Conservation (phyloP, 257 asterid genomes). For the Solanum habrochaites region DNA sequence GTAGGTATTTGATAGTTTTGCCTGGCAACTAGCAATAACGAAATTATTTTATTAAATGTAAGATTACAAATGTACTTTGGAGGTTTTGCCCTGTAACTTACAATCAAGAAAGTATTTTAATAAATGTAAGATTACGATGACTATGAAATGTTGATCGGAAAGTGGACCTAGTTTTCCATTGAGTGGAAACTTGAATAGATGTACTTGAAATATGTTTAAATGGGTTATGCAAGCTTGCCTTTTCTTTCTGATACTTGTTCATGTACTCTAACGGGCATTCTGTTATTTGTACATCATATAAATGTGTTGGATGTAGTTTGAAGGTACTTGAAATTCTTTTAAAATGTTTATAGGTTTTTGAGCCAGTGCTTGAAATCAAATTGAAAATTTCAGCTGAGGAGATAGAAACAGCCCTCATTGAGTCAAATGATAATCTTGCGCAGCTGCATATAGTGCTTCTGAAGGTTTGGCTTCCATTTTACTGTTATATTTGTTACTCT, state of each 20-base stretch:
- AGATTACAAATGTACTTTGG: background rate
- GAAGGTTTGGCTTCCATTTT: slow-evolving; percentile 31
- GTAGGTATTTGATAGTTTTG: background rate
- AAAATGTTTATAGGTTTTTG: slow-evolving; percentile 43
- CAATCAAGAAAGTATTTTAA: background rate
- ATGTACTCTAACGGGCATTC: background rate
- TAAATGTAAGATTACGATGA: background rate
- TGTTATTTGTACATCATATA: background rate
- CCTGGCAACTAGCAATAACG: background rate
- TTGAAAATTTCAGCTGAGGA: slow-evolving; percentile 80
- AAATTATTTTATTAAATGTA: background rate
- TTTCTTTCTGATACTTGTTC: background rate
- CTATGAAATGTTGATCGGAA: background rate
- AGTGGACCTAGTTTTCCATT: background rate
- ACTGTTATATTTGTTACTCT: background rate
- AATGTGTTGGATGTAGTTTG: background rate
- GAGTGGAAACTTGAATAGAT: background rate
- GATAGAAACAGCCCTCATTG: slow-evolving; percentile 65
- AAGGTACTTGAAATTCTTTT: background rate
- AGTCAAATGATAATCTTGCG: slow-evolving; percentile 49
- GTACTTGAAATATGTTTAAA: background rate
- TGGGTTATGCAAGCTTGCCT: background rate
- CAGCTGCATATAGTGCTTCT: slow-evolving; percentile 65
- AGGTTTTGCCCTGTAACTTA: background rate
- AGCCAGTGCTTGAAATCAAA: slow-evolving; percentile 39